Evolutionary conservation across 2,329 filamentous ascomycete genomes (phyloP).

Genomic region (Epichloe gansuensis): DNA sequence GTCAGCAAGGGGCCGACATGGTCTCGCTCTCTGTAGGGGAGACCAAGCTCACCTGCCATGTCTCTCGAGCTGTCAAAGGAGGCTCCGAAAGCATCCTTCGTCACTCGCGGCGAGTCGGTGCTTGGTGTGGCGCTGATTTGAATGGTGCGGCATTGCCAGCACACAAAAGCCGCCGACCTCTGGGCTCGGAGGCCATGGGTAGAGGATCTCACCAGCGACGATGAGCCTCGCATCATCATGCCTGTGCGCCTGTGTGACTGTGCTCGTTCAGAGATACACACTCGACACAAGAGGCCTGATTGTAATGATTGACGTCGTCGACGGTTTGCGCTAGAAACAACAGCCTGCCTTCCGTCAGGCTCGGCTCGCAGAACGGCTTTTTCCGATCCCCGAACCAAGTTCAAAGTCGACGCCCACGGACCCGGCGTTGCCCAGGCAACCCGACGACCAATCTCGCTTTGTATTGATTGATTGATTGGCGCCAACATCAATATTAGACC

Average conservation of each 20-base stretch:
- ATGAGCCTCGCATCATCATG: constrained; percentile 30
- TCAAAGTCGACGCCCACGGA: not conserved
- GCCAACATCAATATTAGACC: not conserved
- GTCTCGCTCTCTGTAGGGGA: not conserved
- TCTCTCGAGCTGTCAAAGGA: constrained; percentile 33
- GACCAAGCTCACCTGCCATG: constrained; percentile 33
- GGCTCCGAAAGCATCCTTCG: constrained; percentile 44
- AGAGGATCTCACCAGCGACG: constrained; percentile 26
- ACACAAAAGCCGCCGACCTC: constrained; percentile 27
- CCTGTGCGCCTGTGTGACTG: not conserved
- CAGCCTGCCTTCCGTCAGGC: not conserved
- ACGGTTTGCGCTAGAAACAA: not conserved
- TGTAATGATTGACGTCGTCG: not conserved
- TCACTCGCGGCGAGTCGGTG: constrained; percentile 37
- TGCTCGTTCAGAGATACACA: not conserved
- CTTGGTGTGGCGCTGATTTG: constrained; percentile 52
- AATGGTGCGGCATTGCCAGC: constrained; percentile 45
- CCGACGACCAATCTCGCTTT: not conserved
- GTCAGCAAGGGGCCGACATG: not conserved
- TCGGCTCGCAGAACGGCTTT: constrained; percentile 15
- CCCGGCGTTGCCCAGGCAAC: constrained; percentile 5
- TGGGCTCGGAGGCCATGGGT: constrained; percentile 19
- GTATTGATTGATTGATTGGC: too few species aligned
- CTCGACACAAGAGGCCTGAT: not conserved
- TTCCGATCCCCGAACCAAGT: constrained; percentile 13